A percentile compares a stretch with the other conserved stretches of the same genome.
These are phyloP conservation scores for Nakaseomyces bracarensis DNA, from an alignment of 1,139 yeast genomes.

Conservation along the genomic window DNA sequence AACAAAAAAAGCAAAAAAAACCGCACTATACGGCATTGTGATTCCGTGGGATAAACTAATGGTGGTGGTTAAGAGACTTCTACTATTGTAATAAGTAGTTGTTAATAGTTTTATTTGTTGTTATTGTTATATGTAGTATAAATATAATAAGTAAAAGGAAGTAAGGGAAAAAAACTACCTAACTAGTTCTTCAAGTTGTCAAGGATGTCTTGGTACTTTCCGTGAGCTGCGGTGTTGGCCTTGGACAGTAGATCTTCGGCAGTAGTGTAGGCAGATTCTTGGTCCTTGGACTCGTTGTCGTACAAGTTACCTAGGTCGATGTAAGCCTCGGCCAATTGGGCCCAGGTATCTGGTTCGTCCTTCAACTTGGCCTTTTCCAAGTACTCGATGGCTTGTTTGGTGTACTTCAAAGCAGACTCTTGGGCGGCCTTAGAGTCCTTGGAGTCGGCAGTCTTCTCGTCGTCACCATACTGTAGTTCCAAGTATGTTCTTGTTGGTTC, in stretches of 20 bases:
- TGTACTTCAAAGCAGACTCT: conserved; percentile 41
- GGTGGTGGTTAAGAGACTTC: too few relatives aligned
- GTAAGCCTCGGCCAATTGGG: conserved; percentile 73
- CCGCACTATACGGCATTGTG: too few relatives aligned
- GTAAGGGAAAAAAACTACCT: neutral
- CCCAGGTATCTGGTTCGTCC: conserved; percentile 77
- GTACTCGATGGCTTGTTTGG: conserved; percentile 49
- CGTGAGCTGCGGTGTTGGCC: conserved; percentile 72
- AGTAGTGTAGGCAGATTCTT: conserved; percentile 50
- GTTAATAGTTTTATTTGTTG: too few relatives aligned
- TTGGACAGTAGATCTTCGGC: conserved; percentile 57
- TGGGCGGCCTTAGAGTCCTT: conserved; percentile 37
- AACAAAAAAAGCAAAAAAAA: too few relatives aligned
- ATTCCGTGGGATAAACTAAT: too few relatives aligned
- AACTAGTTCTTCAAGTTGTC: conserved; percentile 26
- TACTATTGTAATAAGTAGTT: too few relatives aligned
- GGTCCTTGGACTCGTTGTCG: conserved; percentile 56
- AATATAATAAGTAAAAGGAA: too few relatives aligned
- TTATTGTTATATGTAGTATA: too few relatives aligned
- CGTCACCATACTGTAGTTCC: conserved; percentile 48
- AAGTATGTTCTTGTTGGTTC: conserved; percentile 49
- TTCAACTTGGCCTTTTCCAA: conserved; percentile 54
- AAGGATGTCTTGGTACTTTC: conserved; percentile 56
- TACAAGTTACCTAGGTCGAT: conserved; percentile 69
- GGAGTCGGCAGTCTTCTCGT: conserved; percentile 35